Conservation (phyloP, 495 filamentous ascomycete species). For the Clohesyomyces aquaticus region DNA sequence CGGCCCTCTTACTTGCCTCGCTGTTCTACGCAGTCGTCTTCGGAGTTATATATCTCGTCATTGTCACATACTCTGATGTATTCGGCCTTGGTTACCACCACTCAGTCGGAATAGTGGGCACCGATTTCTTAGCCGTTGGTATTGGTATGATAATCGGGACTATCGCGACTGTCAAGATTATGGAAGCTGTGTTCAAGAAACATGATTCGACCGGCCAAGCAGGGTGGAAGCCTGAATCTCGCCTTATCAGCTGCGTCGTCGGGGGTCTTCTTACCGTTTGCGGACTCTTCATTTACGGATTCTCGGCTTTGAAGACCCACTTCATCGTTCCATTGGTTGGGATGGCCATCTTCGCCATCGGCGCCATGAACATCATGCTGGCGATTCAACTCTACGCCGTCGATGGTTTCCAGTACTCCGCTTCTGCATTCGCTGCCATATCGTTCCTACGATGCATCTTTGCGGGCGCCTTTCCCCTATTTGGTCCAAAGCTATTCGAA, state of each 20-base stretch:
- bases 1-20: constrained; percentile 11
- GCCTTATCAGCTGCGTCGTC: constrained; percentile 8
- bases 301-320: constrained; percentile 6
- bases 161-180: constrained; percentile 9
- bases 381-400: constrained; percentile 9
- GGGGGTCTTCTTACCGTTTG: background rate
- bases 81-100: constrained; percentile 10
- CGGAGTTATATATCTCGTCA: constrained; percentile 20
- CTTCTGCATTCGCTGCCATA: constrained; percentile 4
- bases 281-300: constrained; percentile 17
- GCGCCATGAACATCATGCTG: constrained; percentile 11
- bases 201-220: background rate
- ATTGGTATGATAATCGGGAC: constrained; percentile 18
- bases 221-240: constrained; percentile 14
- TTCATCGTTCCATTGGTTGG: constrained; percentile 18
- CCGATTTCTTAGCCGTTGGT: constrained; percentile 17
- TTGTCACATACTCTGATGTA: constrained; percentile 15
- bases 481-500: constrained; percentile 13
- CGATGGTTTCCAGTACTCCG: constrained; percentile 14
- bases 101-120: constrained; percentile 17
- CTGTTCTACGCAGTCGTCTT: constrained; percentile 10
- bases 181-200: constrained; percentile 16
- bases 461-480: constrained; percentile 11
- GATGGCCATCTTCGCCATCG: constrained; percentile 11
- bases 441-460: constrained; percentile 8